Percentiles rank a stretch among this genome's conserved stretches.
phyloP scores from a whole-genome alignment of 2,329 filamentous ascomycete species.

The Neonectria ditissima region DNA sequence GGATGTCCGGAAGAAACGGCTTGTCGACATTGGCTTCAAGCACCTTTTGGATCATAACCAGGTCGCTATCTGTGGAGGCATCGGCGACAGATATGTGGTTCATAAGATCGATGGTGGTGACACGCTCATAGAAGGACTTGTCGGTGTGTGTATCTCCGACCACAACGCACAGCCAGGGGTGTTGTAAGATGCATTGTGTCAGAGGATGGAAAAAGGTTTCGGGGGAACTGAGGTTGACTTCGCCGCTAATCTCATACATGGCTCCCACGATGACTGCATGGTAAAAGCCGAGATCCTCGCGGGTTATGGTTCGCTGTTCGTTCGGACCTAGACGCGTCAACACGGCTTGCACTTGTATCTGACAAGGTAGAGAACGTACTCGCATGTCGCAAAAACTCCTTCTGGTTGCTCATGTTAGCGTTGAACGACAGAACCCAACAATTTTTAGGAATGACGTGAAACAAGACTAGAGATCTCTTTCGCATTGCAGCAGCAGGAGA shows the following conservation, averaged over 20 bases:
- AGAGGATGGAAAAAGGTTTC: constrained; percentile 33
- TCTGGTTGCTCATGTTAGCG: constrained; percentile 20
- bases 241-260: constrained; percentile 30
- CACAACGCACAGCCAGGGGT: constrained; percentile 38
- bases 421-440: background rate
- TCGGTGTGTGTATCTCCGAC: constrained; percentile 36
- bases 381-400: constrained; percentile 33
- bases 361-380: constrained; percentile 17
- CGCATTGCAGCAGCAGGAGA: too few species aligned
- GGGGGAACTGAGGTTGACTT: constrained; percentile 16
- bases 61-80: background rate
- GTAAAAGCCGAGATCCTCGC: constrained; percentile 39
- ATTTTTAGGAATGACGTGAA: background rate
- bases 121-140: constrained; percentile 38
- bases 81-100: constrained; percentile 35
- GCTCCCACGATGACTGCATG: constrained; percentile 40
- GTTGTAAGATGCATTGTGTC: constrained; percentile 31
- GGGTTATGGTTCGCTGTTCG: constrained; percentile 39
- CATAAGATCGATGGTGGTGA: constrained; percentile 30
- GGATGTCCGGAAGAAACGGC: constrained; percentile 32
- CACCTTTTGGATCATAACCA: constrained; percentile 23
- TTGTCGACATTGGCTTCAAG: constrained; percentile 32
- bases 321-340: constrained; percentile 32
- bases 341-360: background rate
- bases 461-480: background rate